Evolutionary conservation across 2,329 filamentous ascomycete species (phyloP).

Genomic region (Diaporthe sp.): DNA sequence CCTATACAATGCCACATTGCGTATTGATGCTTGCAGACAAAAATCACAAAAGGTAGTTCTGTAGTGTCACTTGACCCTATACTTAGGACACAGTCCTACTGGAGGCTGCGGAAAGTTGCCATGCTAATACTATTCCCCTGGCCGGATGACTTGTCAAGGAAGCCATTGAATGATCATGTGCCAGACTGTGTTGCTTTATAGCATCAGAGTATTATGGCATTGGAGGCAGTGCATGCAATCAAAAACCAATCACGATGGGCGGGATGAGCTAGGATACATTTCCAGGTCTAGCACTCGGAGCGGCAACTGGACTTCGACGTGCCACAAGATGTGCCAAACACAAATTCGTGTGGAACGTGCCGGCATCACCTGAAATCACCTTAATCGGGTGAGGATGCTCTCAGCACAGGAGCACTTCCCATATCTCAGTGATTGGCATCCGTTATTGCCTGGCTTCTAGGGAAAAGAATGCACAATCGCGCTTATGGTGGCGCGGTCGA

Average conservation of each 20-base stretch:
- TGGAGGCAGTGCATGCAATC: too few relatives aligned
- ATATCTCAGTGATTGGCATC: too few relatives aligned
- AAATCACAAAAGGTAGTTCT: background rate
- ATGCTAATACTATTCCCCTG: too few relatives aligned
- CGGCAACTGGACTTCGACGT: background rate
- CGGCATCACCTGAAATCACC: too few relatives aligned
- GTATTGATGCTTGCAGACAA: background rate
- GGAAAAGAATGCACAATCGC: background rate
- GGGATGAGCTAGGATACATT: background rate
- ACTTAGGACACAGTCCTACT: too few relatives aligned
- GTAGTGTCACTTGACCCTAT: too few relatives aligned
- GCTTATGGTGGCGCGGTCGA: too few relatives aligned
- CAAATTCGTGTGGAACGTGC: too few relatives aligned
- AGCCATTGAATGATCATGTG: background rate
- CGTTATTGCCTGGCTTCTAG: background rate
- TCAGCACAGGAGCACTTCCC: background rate
- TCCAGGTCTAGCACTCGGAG: background rate
- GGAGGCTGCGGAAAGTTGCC: too few relatives aligned
- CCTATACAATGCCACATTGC: background rate
- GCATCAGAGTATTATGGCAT: background rate
- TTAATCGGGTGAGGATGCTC: background rate
- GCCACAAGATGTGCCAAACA: too few relatives aligned
- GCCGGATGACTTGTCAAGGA: accelerated
- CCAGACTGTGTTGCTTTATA: background rate
- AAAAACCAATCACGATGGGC: background rate